phyloP scores from a whole-genome alignment of 768 basidiomycete species.

The Daedaleopsis nitida region DNA sequence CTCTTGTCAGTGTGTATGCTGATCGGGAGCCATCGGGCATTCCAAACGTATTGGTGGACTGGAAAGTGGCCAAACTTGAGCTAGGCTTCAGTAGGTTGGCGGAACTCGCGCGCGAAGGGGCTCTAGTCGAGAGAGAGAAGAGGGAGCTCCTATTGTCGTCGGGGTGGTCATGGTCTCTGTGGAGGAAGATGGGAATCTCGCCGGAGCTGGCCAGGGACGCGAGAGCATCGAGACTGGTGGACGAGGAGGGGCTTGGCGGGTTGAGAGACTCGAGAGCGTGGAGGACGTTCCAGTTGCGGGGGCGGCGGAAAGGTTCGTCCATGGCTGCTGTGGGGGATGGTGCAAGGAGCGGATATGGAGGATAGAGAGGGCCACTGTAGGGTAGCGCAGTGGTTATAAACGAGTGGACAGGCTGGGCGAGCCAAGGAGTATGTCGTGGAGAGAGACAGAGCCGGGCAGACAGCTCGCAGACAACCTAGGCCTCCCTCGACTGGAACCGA shows the following conservation, averaged over 20 bases:
- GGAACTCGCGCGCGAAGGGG: background rate
- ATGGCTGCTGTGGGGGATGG: background rate
- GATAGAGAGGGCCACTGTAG: background rate
- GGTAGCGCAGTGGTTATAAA: too few species aligned
- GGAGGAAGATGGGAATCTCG: slow-evolving; percentile 31
- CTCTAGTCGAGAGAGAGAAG: slow-evolving; percentile 4
- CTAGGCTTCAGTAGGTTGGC: slow-evolving; percentile 11
- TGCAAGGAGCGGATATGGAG: background rate
- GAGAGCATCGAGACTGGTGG: slow-evolving; percentile 21
- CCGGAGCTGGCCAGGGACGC: slow-evolving; percentile 25
- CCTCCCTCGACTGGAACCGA: too few species aligned
- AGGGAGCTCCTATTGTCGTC: background rate
- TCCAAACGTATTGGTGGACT: slow-evolving; percentile 27
- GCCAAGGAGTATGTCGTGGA: too few species aligned
- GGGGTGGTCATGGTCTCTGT: slow-evolving; percentile 11
- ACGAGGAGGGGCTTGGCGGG: slow-evolving; percentile 27
- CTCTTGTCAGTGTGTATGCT: background rate
- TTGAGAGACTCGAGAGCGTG: slow-evolving; percentile 25
- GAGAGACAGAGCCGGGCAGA: too few species aligned
- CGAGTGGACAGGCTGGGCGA: too few species aligned
- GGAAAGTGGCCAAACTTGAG: slow-evolving; percentile 19
- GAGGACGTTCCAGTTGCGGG: slow-evolving; percentile 25
- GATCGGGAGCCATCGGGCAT: background rate
- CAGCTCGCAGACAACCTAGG: too few species aligned
- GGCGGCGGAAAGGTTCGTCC: slow-evolving; percentile 6